phyloP scores from a whole-genome alignment of 1,139 yeast species.

The Arxiozyma bovina region DNA sequence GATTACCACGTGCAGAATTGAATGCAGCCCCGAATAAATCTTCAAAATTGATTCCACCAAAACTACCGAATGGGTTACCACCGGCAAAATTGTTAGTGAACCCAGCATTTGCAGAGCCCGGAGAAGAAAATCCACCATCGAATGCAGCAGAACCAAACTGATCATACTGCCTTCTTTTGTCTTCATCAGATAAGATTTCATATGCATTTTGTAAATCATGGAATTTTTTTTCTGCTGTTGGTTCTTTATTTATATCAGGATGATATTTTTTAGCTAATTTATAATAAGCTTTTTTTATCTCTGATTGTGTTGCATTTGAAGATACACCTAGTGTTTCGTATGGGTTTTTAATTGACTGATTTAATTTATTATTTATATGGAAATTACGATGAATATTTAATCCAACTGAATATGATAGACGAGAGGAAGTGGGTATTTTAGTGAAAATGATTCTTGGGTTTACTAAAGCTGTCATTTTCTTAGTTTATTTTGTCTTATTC shows the following conservation, averaged over 20 bases:
- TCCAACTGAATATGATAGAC: background rate
- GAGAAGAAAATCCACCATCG: slow-evolving; percentile 38
- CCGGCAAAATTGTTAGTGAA: slow-evolving; percentile 42
- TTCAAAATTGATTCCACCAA: slow-evolving; percentile 59
- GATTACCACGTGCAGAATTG: slow-evolving; percentile 36
- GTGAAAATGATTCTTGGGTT: background rate
- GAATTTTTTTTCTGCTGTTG: slow-evolving; percentile 77
- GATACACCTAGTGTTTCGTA: slow-evolving; percentile 75
- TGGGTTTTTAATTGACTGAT: slow-evolving; percentile 50
- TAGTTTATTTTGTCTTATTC: too few species aligned
- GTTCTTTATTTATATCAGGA: slow-evolving; percentile 92
- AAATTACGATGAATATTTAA: background rate
- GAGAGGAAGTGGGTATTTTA: background rate
- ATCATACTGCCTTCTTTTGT: slow-evolving; percentile 82
- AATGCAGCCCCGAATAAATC: slow-evolving; percentile 80
- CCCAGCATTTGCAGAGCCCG: slow-evolving; percentile 38
- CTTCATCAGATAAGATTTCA: slow-evolving; percentile 80
- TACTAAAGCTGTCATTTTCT: background rate
- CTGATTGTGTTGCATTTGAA: slow-evolving; percentile 61
- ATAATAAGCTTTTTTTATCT: slow-evolving; percentile 89
- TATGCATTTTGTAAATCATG: slow-evolving; percentile 93
- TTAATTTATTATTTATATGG: slow-evolving; percentile 3
- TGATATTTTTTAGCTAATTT: slow-evolving; percentile 88
- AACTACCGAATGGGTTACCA: slow-evolving; percentile 41
- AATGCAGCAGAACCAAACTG: slow-evolving; percentile 87